These are phyloP conservation scores for Aspergillus melleus DNA, from an alignment of 2,329 filamentous ascomycete species.

Conservation along the genomic window DNA sequence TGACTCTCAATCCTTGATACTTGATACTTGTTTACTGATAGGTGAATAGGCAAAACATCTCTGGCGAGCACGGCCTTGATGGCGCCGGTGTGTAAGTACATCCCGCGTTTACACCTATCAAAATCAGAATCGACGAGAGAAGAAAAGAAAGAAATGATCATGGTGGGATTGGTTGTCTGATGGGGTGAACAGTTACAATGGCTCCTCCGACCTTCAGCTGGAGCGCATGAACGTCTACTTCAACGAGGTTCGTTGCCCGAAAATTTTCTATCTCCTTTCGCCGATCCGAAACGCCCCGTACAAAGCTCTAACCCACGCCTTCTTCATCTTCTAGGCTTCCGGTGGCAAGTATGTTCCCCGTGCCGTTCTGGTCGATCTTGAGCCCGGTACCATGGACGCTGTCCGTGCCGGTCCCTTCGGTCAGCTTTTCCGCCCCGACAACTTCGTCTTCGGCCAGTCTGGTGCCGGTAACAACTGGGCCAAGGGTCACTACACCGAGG, in stretches of 20 bases:
- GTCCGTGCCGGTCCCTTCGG: constrained; percentile 98
- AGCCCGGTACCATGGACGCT: constrained; percentile 99
- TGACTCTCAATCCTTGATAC: neutral
- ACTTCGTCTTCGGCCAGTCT: constrained; percentile 99
- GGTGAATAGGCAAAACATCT: constrained; percentile 69
- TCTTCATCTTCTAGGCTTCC: constrained; percentile 44
- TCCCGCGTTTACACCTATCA: constrained; percentile 5
- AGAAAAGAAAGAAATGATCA: neutral
- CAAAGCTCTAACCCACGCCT: constrained; percentile 6
- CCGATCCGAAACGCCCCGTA: neutral
- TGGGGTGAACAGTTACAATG: constrained; percentile 73
- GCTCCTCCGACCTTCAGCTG: constrained; percentile 96
- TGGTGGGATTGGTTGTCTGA: constrained; percentile 23
- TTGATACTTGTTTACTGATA: constrained; percentile 38
- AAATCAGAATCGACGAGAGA: neutral
- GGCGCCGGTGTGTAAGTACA: constrained; percentile 85
- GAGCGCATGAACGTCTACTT: constrained; percentile 99
- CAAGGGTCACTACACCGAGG: constrained; percentile 99
- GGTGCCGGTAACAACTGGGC: constrained; percentile 99
- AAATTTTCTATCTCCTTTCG: neutral
- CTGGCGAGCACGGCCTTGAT: constrained; percentile 93
- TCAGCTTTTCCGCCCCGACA: constrained; percentile 99
- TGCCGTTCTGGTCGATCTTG: constrained; percentile 98
- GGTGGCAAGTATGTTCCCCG: constrained; percentile 99
- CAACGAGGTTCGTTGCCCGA: constrained; percentile 67